Conservation (phyloP, 495 filamentous ascomycete genomes). For the Penicillium simplicissimum region DNA sequence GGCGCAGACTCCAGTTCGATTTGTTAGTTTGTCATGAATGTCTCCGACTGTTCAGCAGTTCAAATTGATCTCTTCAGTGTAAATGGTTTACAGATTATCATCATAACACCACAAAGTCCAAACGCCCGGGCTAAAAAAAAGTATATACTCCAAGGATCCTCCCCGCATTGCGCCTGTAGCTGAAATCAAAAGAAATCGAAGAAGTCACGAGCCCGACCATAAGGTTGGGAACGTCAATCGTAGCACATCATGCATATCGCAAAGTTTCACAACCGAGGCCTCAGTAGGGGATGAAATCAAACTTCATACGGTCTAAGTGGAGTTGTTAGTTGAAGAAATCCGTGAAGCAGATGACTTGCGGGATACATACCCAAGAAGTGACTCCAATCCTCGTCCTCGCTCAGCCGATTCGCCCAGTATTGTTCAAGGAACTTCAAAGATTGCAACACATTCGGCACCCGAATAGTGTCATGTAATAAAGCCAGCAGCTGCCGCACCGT, state of each 20-base stretch:
- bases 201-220: not conserved
- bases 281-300: constrained; percentile 51
- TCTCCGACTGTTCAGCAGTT: not conserved
- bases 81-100: not conserved
- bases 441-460: constrained; percentile 49
- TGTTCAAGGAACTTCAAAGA: constrained; percentile 47
- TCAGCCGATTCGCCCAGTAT: constrained; percentile 43
- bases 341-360: not conserved
- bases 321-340: constrained; percentile 16
- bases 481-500: constrained; percentile 37
- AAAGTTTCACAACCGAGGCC: not conserved
- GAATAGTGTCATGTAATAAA: constrained; percentile 46
- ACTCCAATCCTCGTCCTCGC: constrained; percentile 48
- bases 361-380: constrained; percentile 42
- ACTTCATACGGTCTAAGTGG: constrained; percentile 44
- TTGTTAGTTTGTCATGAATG: not conserved
- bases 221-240: constrained; percentile 17
- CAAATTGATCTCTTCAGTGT: not conserved
- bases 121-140: not conserved
- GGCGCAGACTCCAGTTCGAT: not conserved
- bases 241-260: constrained; percentile 26
- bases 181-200: not conserved
- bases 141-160: not conserved
- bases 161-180: not conserved
- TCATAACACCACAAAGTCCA: not conserved